Evolutionary conservation across 2,329 filamentous ascomycete species (phyloP).

Genomic region (Zasmidium angulare): DNA sequence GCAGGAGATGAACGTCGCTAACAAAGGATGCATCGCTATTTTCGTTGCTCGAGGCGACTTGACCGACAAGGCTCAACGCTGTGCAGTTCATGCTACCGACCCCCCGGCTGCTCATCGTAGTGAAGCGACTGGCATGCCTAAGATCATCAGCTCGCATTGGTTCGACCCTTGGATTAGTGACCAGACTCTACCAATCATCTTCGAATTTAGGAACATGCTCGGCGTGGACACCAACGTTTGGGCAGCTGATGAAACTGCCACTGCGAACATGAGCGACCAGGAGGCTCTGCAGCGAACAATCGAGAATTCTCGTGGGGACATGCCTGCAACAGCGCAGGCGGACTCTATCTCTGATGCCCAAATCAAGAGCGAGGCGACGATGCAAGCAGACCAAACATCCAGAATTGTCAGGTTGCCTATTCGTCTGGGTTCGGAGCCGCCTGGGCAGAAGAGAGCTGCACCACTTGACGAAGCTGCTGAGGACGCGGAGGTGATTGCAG

Average conservation of each 20-base stretch:
- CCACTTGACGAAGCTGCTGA: background rate
- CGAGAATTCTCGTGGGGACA: background rate
- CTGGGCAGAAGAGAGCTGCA: background rate
- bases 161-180: background rate
- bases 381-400: background rate
- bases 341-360: background rate
- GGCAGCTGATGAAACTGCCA: no score
- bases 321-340: no score
- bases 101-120: background rate
- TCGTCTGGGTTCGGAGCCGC: background rate
- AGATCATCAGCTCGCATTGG: constrained; percentile 1
- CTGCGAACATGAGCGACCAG: no score
- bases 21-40: constrained; percentile 14
- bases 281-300: background rate
- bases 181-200: background rate
- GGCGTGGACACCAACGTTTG: background rate
- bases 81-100: background rate
- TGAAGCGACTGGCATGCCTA: background rate
- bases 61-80: background rate
- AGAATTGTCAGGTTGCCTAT: background rate
- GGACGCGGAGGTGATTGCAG: no score
- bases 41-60: constrained; percentile 10
- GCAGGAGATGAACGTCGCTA: background rate
- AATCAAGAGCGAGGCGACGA: background rate
- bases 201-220: background rate